Evolutionary conservation across 192 early-diverging fungal species (phyloP).

Genomic region (Coemansia brasiliensis): DNA sequence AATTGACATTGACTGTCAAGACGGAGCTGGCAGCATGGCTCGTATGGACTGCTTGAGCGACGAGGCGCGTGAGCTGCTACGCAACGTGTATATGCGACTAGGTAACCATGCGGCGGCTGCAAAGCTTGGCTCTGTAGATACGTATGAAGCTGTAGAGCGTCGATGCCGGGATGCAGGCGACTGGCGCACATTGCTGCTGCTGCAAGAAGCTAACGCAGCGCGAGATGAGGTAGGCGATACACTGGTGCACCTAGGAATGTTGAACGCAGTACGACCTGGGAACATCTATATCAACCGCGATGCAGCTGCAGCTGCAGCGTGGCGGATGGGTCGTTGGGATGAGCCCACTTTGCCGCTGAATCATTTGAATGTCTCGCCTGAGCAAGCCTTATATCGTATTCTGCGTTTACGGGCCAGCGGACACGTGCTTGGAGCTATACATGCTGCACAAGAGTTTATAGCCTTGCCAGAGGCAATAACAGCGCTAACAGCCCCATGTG

Average conservation of each 20-base stretch:
- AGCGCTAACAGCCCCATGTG: slow-evolving; percentile 18
- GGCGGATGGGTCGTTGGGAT: slow-evolving; percentile 50
- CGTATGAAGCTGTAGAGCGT: slow-evolving; percentile 26
- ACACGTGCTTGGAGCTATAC: slow-evolving; percentile 15
- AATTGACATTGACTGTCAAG: slow-evolving; percentile 43
- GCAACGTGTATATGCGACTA: slow-evolving; percentile 27
- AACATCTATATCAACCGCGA: background rate
- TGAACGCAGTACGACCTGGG: slow-evolving; percentile 29
- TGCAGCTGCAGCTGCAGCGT: slow-evolving; percentile 40
- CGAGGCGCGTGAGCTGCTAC: slow-evolving; percentile 35
- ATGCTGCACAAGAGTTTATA: slow-evolving; percentile 24
- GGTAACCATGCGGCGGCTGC: slow-evolving; percentile 46
- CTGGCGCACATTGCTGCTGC: slow-evolving; percentile 46
- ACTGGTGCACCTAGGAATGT: slow-evolving; percentile 38
- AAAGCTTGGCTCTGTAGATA: slow-evolving; percentile 26
- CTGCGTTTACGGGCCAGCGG: slow-evolving; percentile 28
- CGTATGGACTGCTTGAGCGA: slow-evolving; percentile 18
- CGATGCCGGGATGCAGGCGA: slow-evolving; percentile 41
- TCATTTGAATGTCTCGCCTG: background rate
- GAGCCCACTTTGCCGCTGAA: slow-evolving; percentile 26
- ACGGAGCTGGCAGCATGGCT: slow-evolving; percentile 12
- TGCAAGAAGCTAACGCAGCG: slow-evolving; percentile 32
- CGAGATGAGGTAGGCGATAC: slow-evolving; percentile 32
- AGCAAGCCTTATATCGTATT: slow-evolving; percentile 41
- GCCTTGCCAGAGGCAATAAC: slow-evolving; percentile 14